Evolutionary conservation across 2,329 filamentous ascomycete genomes (phyloP).

Genomic region (Fusarium euwallaceae): DNA sequence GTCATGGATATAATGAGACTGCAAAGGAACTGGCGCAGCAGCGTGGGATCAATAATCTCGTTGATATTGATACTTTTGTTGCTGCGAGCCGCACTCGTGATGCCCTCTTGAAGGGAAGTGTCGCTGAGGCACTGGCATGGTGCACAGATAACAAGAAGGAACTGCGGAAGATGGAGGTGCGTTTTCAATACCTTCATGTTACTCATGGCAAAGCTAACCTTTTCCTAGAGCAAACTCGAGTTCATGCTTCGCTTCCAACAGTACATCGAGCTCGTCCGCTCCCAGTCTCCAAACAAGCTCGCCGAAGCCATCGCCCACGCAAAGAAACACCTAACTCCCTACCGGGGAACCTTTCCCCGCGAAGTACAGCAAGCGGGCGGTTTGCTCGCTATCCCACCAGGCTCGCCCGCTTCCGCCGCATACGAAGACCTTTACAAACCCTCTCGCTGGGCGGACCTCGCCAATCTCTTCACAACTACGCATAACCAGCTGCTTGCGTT

Average conservation of each 20-base stretch:
- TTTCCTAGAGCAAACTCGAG: constrained; percentile 81
- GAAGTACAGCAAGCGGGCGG: constrained; percentile 82
- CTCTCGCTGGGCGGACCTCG: constrained; percentile 80
- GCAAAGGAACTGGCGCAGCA: constrained; percentile 81
- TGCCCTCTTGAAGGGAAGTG: constrained; percentile 77
- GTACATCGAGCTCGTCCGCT: constrained; percentile 90
- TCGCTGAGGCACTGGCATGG: constrained; percentile 87
- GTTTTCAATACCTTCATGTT: constrained; percentile 41
- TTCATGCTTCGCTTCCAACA: constrained; percentile 95
- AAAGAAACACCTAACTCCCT: constrained; percentile 82
- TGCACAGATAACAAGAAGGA: constrained; percentile 94
- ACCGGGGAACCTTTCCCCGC: constrained; percentile 74
- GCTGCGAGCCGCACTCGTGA: constrained; percentile 83
- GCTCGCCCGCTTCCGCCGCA: constrained; percentile 56
- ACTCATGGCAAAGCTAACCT: constrained; percentile 1
- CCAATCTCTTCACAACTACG: constrained; percentile 84
- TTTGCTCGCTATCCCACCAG: constrained; percentile 79
- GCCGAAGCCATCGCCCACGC: constrained; percentile 86
- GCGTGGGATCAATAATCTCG: constrained; percentile 82
- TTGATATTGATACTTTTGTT: constrained; percentile 90
- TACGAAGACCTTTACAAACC: constrained; percentile 76
- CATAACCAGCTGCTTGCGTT: constrained; percentile 89
- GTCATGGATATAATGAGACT: constrained; percentile 84
- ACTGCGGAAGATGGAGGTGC: constrained; percentile 85
- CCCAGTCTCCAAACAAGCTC: constrained; percentile 72